Evolutionary conservation across 768 basidiomycete species (phyloP), one percentile per base, ranked within the genome.

Genomic region (Pisolithus orientalis): DNA sequence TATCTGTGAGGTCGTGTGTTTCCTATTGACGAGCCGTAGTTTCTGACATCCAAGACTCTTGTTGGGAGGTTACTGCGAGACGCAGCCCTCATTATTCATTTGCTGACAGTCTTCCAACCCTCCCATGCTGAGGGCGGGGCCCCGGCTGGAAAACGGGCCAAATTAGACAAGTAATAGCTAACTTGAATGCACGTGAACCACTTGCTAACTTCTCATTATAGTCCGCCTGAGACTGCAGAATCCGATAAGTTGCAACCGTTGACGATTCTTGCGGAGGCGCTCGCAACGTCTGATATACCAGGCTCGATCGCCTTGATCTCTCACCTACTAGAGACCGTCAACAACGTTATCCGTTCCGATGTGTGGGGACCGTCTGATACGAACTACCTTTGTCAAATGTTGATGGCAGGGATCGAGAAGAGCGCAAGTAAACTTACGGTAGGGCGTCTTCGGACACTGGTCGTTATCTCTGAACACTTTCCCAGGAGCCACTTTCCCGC

Each of bases 351-450:
- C 2, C 83, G 82, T 50, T 73, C 78, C 14, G 70, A 79, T 6
- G 73, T 81, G 7, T 63, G 77, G 32, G 67, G 77, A 5, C 74
- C 76, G 31, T 78, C 83, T n/a, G 89, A 88, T 47, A 76, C 84
- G 16, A 83, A 76, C 57, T 95, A 90, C 59, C 70, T 87, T 10
- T 84, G 90, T 64, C 94, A 95, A 65, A 75, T 92, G 52, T 64
- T 95, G 21, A 87, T 95, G 79, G 83, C 85, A 9, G 87, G 87
- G 2, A 75, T 94, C 24, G 87, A 90, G 56, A 80, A 77, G 57
- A 73, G 77, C 9, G 80, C 86, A 3, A 72, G 70, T 16, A 77
- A 78, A 51, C 72, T 87, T 25, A 70, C 63, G 50, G 90, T 86
- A 59, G 53, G 77, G 49, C 27, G 13, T 38, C 65, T 5, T 40